Evolutionary conservation across 441 rosid genomes (phyloP), one percentile per base, ranked within the genome.

Genomic region (Jatropha multifida): DNA sequence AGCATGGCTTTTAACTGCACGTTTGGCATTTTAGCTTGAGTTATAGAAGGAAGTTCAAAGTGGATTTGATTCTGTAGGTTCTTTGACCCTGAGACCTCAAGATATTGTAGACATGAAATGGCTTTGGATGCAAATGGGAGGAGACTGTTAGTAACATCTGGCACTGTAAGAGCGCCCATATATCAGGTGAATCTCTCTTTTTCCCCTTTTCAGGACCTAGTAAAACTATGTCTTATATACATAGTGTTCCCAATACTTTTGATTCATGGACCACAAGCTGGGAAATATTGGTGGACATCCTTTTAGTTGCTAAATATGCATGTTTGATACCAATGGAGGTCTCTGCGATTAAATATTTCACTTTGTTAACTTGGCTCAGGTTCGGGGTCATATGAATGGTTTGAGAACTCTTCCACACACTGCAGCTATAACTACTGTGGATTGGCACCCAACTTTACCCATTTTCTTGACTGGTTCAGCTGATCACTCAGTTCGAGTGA

Each of bases 381-480:
- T 85, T 74, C 87, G 83, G 64, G 87, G 90, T 62, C 82, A 82
- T 72, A 62, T 75, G 32, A 85, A 80, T 41, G 91, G 92, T 37
- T 81, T 78, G 80, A 85, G 78, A 83, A 86, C 85, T 62, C 94
- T 90, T 60, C 86, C 92, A 8, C 94, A 90, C 79, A 78, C 71
- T 77, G 87, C 91, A 26, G 83, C 89, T 37, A 82, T 90, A 73
- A 83, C 89, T 42, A 87, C 91, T 2, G 91, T 90, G 68, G 94
- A 88, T 69, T 90, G 94, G 92, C 94, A 90, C 74, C 94, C 94
- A 27, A 85, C 88, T 44, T 79, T 86, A 78, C 94, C 94, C 38
- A 72, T 88, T 59, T 90, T 84, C 86, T 74, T 88, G 85, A 90
- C 94, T 3, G 94, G 92, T 15, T 90, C 94, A 6, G 88, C 87